Conservation (phyloP, 352 stramenopile species). For the Globisporangium orthogonon region DNA sequence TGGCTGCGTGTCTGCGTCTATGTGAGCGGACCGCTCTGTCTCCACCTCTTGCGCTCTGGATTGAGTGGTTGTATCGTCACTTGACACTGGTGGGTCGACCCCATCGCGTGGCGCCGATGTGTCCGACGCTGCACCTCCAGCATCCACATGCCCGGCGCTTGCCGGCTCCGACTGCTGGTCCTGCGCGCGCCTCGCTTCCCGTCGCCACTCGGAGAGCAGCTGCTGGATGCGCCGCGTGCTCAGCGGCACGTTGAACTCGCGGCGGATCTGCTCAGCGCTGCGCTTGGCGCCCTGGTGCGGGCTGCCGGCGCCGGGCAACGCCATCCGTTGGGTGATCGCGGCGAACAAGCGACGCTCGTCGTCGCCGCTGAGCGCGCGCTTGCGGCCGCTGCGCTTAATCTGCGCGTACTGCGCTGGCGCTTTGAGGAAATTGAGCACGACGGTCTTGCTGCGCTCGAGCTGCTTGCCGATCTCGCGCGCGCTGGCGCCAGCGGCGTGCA, state of each 20-base stretch:
- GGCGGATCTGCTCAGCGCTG: conserved; percentile 40
- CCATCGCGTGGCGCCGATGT: not conserved
- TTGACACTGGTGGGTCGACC: not conserved
- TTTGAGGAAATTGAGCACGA: conserved; percentile 53
- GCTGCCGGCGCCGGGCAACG: not conserved
- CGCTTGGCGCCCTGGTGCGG: conserved; percentile 15
- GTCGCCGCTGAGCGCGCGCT: conserved; percentile 32
- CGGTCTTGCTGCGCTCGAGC: conserved; percentile 45
- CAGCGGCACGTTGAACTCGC: conserved; percentile 40
- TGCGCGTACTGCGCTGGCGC: conserved; percentile 35
- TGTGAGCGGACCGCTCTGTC: not conserved
- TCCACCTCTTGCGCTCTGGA: not conserved
- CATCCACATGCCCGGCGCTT: too few relatives aligned
- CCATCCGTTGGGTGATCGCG: conserved; percentile 19
- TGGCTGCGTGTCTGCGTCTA: not conserved
- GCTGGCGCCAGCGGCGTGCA: conserved; percentile 33
- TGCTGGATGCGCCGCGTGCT: conserved; percentile 54
- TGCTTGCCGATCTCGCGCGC: conserved; percentile 43
- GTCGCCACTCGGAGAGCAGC: conserved; percentile 42
- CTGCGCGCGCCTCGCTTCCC: conserved; percentile 25
- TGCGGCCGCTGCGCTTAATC: conserved; percentile 47
- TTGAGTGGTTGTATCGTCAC: not conserved
- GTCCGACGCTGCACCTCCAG: too few relatives aligned
- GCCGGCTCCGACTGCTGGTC: conserved; percentile 11
- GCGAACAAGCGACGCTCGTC: conserved; percentile 36